Evolutionary conservation across 1,284 basidiomycete species (phyloP).

Genomic region (Sporisorium sorghi): DNA sequence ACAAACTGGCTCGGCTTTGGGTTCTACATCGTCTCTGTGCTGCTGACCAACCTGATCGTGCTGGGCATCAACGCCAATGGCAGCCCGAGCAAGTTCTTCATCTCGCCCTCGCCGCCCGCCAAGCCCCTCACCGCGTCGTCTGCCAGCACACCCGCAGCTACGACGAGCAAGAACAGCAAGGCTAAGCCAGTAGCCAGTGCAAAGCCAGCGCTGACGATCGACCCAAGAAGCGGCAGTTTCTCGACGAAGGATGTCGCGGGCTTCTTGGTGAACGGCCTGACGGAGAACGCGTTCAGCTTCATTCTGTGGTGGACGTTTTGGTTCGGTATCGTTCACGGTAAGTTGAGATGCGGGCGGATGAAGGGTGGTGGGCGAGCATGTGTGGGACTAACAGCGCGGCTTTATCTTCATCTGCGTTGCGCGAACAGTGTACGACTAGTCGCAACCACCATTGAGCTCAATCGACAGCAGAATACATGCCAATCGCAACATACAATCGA

Average conservation of each 20-base stretch:
- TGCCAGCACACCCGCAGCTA: background rate
- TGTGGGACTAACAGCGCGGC: too few relatives aligned
- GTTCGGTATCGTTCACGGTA: constrained; percentile 66
- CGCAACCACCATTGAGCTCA: too few relatives aligned
- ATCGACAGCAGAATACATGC: too few relatives aligned
- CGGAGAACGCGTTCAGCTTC: constrained; percentile 63
- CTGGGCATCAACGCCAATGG: constrained; percentile 50
- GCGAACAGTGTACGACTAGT: too few relatives aligned
- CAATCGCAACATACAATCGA: too few relatives aligned
- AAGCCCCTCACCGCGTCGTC: constrained; percentile 13
- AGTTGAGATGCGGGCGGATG: too few relatives aligned
- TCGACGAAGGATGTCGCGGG: constrained; percentile 18
- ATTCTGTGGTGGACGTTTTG: constrained; percentile 69
- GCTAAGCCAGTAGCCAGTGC: background rate
- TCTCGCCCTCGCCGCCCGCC: constrained; percentile 37
- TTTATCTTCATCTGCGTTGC: too few relatives aligned
- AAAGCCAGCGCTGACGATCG: constrained; percentile 15
- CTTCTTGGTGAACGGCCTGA: constrained; percentile 37
- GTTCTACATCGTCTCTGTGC: constrained; percentile 59
- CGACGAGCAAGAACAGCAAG: constrained; percentile 10
- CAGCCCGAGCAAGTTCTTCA: constrained; percentile 48
- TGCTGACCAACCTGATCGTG: constrained; percentile 56
- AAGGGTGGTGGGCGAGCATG: too few relatives aligned
- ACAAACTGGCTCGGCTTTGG: constrained; percentile 63
- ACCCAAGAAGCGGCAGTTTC: constrained; percentile 35